Conservation (phyloP, 176 grass and related monocot genomes). For the Aechmea fasciata region DNA sequence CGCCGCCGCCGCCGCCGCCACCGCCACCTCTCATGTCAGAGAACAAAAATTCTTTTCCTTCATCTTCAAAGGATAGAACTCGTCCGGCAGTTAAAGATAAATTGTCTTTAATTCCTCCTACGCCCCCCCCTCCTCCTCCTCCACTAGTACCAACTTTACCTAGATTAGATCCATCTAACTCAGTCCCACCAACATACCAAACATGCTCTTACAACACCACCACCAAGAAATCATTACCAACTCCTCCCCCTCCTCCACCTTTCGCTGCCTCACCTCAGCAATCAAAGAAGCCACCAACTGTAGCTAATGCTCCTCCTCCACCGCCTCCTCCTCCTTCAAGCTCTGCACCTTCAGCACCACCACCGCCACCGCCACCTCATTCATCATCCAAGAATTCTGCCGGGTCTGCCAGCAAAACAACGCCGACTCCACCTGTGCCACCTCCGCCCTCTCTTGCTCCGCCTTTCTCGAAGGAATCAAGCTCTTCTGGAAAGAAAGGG, state of each 20-base stretch:
- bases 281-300: background rate
- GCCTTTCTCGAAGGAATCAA: constrained; percentile 25
- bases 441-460: constrained; percentile 19
- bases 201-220: constrained; percentile 14
- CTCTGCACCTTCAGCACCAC: constrained; percentile 12
- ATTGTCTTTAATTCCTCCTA: constrained; percentile 19
- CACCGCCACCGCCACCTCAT: constrained; percentile 24
- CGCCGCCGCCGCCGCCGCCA: background rate
- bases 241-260: constrained; percentile 26
- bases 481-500: constrained; percentile 8
- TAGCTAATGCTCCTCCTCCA: constrained; percentile 29
- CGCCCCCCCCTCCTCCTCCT: constrained; percentile 7
- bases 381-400: constrained; percentile 32
- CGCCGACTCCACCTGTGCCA: constrained; percentile 31
- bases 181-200: constrained; percentile 18
- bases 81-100: constrained; percentile 11
- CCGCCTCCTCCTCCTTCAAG: constrained; percentile 29
- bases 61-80: constrained; percentile 24
- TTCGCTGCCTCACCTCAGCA: constrained; percentile 16
- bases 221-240: constrained; percentile 16
- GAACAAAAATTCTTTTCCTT: background rate
- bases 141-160: constrained; percentile 10
- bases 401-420: constrained; percentile 19
- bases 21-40: background rate
- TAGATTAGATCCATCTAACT: constrained; percentile 20